A percentile compares a stretch with the other conserved stretches of the same genome.
Conservation (phyloP, 2,329 filamentous ascomycete genomes). For the Pseudogymnoascus sp. region DNA sequence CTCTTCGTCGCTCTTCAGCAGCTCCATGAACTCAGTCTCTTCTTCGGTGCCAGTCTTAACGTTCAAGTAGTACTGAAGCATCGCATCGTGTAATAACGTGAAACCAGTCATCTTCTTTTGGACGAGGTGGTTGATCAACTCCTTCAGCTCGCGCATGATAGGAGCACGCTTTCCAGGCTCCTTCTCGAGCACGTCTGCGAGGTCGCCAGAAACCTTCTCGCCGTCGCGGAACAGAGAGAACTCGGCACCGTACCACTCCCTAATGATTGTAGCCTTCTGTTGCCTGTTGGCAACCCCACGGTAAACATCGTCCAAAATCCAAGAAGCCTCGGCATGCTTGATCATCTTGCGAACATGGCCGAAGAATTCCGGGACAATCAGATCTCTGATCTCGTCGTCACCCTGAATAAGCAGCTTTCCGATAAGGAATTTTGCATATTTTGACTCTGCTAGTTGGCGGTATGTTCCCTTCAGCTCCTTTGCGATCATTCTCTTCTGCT, state of each 20-base stretch:
- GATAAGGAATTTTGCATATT: slow-evolving; percentile 95
- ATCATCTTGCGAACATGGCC: slow-evolving; percentile 87
- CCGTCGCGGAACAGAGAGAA: slow-evolving; percentile 68
- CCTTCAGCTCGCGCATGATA: slow-evolving; percentile 76
- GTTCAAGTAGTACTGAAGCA: slow-evolving; percentile 91
- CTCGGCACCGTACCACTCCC: slow-evolving; percentile 95
- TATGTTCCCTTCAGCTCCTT: slow-evolving; percentile 79
- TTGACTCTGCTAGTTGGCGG: slow-evolving; percentile 78
- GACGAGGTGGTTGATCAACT: slow-evolving; percentile 82
- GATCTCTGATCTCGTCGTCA: slow-evolving; percentile 73
- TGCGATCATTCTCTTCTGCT: slow-evolving; percentile 80
- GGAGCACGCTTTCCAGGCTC: slow-evolving; percentile 78
- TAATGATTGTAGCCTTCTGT: slow-evolving; percentile 75
- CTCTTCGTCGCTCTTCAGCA: slow-evolving; percentile 84
- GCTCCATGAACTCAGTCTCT: slow-evolving; percentile 76
- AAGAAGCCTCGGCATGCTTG: slow-evolving; percentile 90
- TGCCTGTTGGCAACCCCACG: slow-evolving; percentile 74
- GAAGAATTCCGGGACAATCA: slow-evolving; percentile 92
- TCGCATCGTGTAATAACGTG: slow-evolving; percentile 95
- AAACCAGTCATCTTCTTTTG: slow-evolving; percentile 97
- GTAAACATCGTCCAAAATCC: slow-evolving; percentile 97
- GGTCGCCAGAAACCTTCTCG: slow-evolving; percentile 45
- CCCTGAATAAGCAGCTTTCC: slow-evolving; percentile 93
- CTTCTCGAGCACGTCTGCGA: slow-evolving; percentile 64
- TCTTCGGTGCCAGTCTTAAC: slow-evolving; percentile 70